Base-by-base conservation (phyloP, 768 basidiomycete species). In the Royoungia palumana region DNA sequence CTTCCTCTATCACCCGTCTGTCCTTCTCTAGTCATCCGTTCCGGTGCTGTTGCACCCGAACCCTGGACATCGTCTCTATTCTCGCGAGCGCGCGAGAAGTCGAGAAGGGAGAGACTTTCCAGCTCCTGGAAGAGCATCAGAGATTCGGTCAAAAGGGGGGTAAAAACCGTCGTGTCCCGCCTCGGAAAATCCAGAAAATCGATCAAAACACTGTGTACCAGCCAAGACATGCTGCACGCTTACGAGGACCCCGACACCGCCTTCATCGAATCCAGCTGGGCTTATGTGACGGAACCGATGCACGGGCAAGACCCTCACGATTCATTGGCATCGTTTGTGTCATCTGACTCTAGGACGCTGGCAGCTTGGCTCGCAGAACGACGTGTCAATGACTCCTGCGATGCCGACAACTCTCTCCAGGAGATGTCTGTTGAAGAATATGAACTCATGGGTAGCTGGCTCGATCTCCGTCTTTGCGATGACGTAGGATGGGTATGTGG, bases 371-470 rank as follows among this genome's bases (percentile, higher is more conserved):
- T 79, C 25, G 69, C 68, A 17, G 64, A 70, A 28, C 72, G 74
- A 54, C 68, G 67, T 27, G 57, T 57, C 10, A 50, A 62, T 39
- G 64, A 64, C 39, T 44, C 60, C 24, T 63, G 67, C 25, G 51
- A 54, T 46, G 64, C 63, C 20, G 53, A 61, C 21, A 59, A 65
- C 11, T 46, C 55, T 27, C 58, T 53, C 7, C 58, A 59, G 24
- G 64, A 65, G 41, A 72, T 78, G 63, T 66, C 70, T n/a, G 53
- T 78, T 34, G 75, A 71, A 41, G 72, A 78, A 35, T 78, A 80
- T 48, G 78, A 80, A 51, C 62, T 66, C 30, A 59, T 54, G 44
- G 78, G 78, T 3, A 79, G 78, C 50, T 79, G 78, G 78, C 64
- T 69, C 22, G 65, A 69, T 51, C 50, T 59, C 17, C 46, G 51